Evolutionary conservation across 1,139 yeast species (phyloP), one percentile per base, ranked within the genome.

Genomic region (Lodderomyces elongisporus): DNA sequence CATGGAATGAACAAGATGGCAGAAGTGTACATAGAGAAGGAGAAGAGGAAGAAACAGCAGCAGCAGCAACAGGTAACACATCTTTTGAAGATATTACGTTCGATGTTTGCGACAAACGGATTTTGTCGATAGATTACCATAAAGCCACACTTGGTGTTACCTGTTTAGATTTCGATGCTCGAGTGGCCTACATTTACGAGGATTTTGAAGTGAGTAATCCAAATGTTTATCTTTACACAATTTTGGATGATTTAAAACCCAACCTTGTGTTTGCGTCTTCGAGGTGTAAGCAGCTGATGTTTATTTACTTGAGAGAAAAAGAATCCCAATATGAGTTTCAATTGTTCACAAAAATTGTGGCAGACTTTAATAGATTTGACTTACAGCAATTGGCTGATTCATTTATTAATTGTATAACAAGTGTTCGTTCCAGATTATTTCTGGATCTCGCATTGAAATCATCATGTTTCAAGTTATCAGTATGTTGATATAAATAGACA

Each of bases 161-260:
- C 10, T 39, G 43, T 24, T 30, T 41, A 14, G 27, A 39, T 28
- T 8, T 39, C 7, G 30, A 28, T 8, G 17, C 25, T 16, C 24
- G 28, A 23, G 30, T 15, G 3, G 24, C 41, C 3, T 30, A 24
- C 8, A 32, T 41, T 5, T 36, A 31, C 31, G 44, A 42, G 18
- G 46, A 42, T 33, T 35, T 32, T 31, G 39, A 36, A 20, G 23
- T 36, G 16, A 26, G 29, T 12, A 30, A 29, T 27, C 39, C 40
- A 17, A 20, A 26, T 7, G 34, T 26, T 5, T 40, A 40, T 14
- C 32, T 40, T n/a, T 37, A 32, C 18, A 27, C 40, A 15, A 30
- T 41, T 3, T 34, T 43, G 10, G 39, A 33, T 29, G 45, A 43
- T 15, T 26, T 39, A 10, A 26, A 30, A 13, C 46, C 44, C 9